These are phyloP conservation scores for Barbarea vulgaris DNA, from an alignment of 345 rosid species.

Conservation along the genomic window DNA sequence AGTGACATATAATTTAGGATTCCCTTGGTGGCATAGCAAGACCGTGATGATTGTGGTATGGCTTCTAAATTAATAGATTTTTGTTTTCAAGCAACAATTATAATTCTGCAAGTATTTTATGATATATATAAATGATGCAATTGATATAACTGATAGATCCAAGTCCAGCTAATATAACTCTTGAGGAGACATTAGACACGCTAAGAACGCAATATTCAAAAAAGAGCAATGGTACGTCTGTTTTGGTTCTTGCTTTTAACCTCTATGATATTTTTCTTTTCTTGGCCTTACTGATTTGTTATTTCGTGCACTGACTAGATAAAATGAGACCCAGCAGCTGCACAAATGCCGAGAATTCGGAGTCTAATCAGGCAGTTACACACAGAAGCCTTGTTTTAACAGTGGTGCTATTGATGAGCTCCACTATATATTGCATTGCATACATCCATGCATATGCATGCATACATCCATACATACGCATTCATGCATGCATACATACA, in stretches of 20 bases:
- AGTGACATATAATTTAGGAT: conserved; percentile 55
- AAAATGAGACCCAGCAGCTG: conserved; percentile 81
- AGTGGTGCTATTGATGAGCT: no score
- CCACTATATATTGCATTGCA: not conserved
- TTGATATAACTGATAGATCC: not conserved
- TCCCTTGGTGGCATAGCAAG: conserved; percentile 96
- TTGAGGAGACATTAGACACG: conserved; percentile 85
- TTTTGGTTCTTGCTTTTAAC: conserved; percentile 5
- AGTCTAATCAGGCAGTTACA: conserved; percentile 11
- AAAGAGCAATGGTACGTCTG: conserved; percentile 87
- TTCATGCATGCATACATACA: no score
- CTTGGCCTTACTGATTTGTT: not conserved
- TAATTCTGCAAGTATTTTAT: no score
- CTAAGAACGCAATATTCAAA: conserved; percentile 95
- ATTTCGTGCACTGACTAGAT: conserved; percentile 43
- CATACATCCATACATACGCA: not conserved
- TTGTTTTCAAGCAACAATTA: no score
- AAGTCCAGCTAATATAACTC: no score
- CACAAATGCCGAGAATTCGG: conserved; percentile 54
- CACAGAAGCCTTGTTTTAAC: no score
- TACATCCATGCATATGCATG: not conserved
- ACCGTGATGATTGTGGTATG: conserved; percentile 95
- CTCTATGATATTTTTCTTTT: not conserved
- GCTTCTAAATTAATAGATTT: not conserved
- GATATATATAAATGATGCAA: no score